phyloP scores from a whole-genome alignment of 2,329 filamentous ascomycete genomes.

The Aspergillus ochraceoroseus region DNA sequence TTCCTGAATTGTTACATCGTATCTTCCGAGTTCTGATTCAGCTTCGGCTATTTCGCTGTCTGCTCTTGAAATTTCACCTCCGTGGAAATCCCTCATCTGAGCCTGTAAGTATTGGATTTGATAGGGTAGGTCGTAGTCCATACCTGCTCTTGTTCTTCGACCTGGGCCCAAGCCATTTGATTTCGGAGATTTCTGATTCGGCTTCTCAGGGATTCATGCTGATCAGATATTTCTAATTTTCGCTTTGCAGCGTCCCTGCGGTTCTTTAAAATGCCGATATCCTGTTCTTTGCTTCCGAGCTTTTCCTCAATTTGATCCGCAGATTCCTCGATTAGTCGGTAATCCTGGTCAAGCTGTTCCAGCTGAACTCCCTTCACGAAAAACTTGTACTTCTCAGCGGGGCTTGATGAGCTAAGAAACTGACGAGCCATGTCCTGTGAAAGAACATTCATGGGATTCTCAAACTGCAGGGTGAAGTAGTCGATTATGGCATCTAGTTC shows the following conservation, averaged over 20 bases:
- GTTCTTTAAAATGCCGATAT: slow-evolving; percentile 57
- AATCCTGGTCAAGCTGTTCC: slow-evolving; percentile 86
- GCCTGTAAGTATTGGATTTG: slow-evolving; percentile 11
- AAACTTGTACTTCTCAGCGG: slow-evolving; percentile 88
- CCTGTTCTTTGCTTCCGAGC: slow-evolving; percentile 56
- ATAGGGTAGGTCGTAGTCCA: slow-evolving; percentile 8
- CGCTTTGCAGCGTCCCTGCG: slow-evolving; percentile 58
- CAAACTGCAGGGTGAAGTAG: slow-evolving; percentile 87
- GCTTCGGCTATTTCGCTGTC: slow-evolving; percentile 49
- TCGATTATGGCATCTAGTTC: slow-evolving; percentile 92
- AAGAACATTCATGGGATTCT: slow-evolving; percentile 92
- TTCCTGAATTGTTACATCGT: slow-evolving; percentile 47
- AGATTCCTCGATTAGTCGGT: slow-evolving; percentile 73
- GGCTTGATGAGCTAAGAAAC: slow-evolving; percentile 79
- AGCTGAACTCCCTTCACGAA: slow-evolving; percentile 93
- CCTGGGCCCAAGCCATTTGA: slow-evolving; percentile 82
- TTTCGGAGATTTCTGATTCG: slow-evolving; percentile 56
- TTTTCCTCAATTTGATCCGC: slow-evolving; percentile 67
- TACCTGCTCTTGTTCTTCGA: slow-evolving; percentile 66
- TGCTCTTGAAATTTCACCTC: slow-evolving; percentile 32
- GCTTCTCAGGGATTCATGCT: slow-evolving; percentile 60
- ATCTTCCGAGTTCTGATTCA: slow-evolving; percentile 41
- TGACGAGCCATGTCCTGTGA: slow-evolving; percentile 93
- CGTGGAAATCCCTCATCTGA: slow-evolving; percentile 36
- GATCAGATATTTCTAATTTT: slow-evolving; percentile 61